Evolutionary conservation across 257 asterid genomes (phyloP).

Genomic region (Scutellaria barbata): DNA sequence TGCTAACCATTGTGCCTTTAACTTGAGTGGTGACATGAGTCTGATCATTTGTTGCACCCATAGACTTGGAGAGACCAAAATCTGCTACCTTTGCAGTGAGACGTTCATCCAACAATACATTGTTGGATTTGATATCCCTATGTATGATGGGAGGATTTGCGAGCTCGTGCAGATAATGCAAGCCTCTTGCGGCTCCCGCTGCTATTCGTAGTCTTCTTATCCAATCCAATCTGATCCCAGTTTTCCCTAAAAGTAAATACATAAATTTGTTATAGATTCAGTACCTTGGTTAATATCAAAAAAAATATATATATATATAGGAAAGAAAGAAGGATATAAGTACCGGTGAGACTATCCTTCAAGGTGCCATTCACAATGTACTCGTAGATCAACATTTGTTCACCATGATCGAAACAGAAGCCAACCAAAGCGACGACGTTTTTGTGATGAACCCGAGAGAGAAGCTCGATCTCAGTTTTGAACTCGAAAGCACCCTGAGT

Average conservation of each 20-base stretch:
- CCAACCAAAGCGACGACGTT: conserved; percentile 76
- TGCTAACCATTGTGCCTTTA: conserved; percentile 93
- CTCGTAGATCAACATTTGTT: conserved; percentile 85
- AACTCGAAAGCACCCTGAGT: conserved; percentile 78
- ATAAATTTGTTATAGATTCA: no score
- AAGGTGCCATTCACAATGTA: conserved; percentile 75
- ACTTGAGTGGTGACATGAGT: conserved; percentile 92
- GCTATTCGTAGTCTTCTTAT: conserved; percentile 75
- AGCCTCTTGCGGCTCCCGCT: conserved; percentile 83
- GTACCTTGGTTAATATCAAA: no score
- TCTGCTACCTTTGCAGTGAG: conserved; percentile 89
- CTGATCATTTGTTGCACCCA: conserved; percentile 54
- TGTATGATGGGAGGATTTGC: conserved; percentile 95
- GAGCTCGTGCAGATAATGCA: conserved; percentile 87
- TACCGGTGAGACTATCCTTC: conserved; percentile 87
- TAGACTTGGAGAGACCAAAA: conserved; percentile 88
- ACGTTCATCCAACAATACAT: conserved; percentile 74
- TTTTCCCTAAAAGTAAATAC: conserved; percentile 52
- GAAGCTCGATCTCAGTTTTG: conserved; percentile 96
- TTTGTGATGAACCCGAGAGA: conserved; percentile 96
- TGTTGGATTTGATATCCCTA: conserved; percentile 85
- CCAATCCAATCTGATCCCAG: conserved; percentile 91
- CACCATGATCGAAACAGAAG: conserved; percentile 82
- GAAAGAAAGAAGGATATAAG: conserved; percentile 22
- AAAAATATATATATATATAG: no score